Evolutionary conservation across 176 grass and related monocot genomes (phyloP).

Genomic region (Carex pumila): DNA sequence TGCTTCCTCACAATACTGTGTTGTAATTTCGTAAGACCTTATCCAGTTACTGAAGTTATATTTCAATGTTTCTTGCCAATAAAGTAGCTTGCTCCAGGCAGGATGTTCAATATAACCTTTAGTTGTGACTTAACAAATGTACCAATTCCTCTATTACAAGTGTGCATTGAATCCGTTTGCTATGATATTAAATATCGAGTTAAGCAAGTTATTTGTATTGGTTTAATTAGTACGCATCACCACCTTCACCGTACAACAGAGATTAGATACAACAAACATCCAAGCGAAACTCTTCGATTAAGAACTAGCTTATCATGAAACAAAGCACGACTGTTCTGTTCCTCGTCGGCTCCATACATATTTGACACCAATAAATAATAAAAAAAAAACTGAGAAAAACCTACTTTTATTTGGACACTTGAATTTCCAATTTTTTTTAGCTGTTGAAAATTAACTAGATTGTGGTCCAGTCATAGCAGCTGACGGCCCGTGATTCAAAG

Average conservation of each 20-base stretch:
- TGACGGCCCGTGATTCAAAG: constrained; percentile 41
- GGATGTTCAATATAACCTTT: neutral
- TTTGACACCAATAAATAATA: neutral
- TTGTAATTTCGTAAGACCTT: neutral
- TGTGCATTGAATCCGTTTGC: neutral
- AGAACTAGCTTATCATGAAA: neutral
- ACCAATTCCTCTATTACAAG: neutral
- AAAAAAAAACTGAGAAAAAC: neutral
- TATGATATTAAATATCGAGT: neutral
- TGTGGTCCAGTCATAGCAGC: constrained; percentile 34
- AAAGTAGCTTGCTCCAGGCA: neutral
- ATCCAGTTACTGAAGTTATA: neutral
- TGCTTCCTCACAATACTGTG: neutral
- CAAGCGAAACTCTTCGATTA: neutral
- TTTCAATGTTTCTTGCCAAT: neutral
- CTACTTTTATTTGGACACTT: neutral
- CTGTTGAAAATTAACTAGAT: constrained; percentile 31
- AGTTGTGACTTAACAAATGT: neutral
- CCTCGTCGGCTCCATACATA: neutral
- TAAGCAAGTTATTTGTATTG: neutral
- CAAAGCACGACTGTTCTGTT: neutral
- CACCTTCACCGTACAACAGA: neutral
- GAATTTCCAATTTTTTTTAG: constrained; percentile 11
- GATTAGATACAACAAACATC: neutral
- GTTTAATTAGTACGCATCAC: neutral